Evolutionary conservation across 2,329 filamentous ascomycete species (phyloP).

Genomic region (Pyricularia grisea): DNA sequence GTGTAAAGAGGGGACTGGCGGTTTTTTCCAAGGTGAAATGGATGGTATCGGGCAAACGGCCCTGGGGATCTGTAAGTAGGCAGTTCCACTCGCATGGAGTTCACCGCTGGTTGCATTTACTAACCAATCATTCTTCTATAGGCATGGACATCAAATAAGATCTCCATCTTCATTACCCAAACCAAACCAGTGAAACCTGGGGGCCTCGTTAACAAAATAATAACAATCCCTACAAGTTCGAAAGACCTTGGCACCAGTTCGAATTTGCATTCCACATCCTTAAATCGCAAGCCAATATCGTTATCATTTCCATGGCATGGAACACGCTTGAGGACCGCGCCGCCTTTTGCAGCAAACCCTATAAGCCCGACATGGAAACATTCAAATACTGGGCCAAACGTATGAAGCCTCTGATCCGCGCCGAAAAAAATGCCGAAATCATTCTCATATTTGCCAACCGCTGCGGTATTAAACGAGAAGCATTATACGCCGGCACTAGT

Average conservation of each 20-base stretch:
- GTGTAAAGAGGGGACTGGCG: conserved; percentile 43
- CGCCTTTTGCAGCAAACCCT: conserved; percentile 33
- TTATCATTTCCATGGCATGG: conserved; percentile 73
- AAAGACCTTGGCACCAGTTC: conserved; percentile 37
- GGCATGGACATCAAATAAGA: conserved; percentile 54
- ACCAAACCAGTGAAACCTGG: background rate
- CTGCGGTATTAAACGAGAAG: conserved; percentile 55
- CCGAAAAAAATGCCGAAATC: conserved; percentile 45
- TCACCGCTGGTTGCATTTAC: background rate
- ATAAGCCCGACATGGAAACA: conserved; percentile 62
- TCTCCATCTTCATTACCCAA: background rate
- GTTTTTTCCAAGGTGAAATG: conserved; percentile 38
- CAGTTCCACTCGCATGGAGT: conserved; percentile 8
- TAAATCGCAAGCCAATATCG: conserved; percentile 44
- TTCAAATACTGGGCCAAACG: conserved; percentile 67
- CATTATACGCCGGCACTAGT: conserved; percentile 65
- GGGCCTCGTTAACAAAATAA: background rate
- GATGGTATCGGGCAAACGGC: conserved; percentile 39
- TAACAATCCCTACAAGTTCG: conserved; percentile 37
- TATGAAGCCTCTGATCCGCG: conserved; percentile 53
- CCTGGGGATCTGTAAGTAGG: conserved; percentile 49
- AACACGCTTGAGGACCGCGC: conserved; percentile 46
- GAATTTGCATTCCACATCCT: conserved; percentile 50
- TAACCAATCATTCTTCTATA: conserved; percentile 10
- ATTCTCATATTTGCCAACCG: conserved; percentile 66